Evolutionary conservation across 164 flowering plant species (phyloP).

Genomic region (Chimonanthus praecox): DNA sequence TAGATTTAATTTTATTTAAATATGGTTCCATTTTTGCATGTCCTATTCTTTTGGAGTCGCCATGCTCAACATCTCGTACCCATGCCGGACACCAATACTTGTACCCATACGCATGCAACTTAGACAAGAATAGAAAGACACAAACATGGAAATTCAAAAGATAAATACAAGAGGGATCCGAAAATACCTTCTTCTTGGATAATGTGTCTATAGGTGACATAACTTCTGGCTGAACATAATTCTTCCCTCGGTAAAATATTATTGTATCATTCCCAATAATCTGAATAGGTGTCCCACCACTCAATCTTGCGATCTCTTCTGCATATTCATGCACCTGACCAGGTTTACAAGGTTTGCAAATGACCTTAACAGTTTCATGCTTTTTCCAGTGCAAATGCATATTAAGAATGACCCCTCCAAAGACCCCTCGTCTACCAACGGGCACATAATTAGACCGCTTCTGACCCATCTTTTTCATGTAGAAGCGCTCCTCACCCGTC

Average conservation of each 20-base stretch:
- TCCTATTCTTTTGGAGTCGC: too few species aligned
- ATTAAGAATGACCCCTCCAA: slow-evolving; percentile 92
- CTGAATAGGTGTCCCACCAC: slow-evolving; percentile 88
- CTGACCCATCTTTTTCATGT: slow-evolving; percentile 86
- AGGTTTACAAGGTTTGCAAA: slow-evolving; percentile 84
- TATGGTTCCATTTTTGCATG: too few species aligned
- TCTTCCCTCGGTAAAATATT: slow-evolving; percentile 81
- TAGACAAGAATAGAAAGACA: too few species aligned
- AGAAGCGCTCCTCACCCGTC: slow-evolving; percentile 83
- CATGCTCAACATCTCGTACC: too few species aligned
- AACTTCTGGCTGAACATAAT: slow-evolving; percentile 76
- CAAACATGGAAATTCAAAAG: neutral
- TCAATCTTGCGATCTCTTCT: slow-evolving; percentile 74
- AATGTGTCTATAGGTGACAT: slow-evolving; percentile 87
- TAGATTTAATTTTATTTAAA: too few species aligned
- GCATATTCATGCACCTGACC: slow-evolving; percentile 77
- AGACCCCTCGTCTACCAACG: slow-evolving; percentile 82
- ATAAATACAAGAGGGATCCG: slow-evolving; percentile 3
- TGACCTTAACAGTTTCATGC: slow-evolving; percentile 91
- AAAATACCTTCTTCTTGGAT: slow-evolving; percentile 75
- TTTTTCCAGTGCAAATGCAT: slow-evolving; percentile 99
- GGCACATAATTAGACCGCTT: slow-evolving; percentile 82
- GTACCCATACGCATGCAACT: too few species aligned
- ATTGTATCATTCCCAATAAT: slow-evolving; percentile 69
- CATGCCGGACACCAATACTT: too few species aligned